phyloP scores from a whole-genome alignment of 441 rosid species.

The Jatropha multifida region DNA sequence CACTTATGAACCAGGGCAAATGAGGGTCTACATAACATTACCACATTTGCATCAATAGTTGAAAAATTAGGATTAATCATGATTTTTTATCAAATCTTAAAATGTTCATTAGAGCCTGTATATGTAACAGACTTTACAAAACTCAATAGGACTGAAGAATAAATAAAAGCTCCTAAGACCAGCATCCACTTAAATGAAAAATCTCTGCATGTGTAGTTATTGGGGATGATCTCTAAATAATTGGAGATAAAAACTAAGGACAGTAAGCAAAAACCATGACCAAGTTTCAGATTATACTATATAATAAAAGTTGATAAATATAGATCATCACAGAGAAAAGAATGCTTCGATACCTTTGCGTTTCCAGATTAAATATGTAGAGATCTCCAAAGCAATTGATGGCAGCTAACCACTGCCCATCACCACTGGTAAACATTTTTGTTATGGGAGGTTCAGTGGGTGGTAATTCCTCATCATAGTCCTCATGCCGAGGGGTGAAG shows the following conservation, averaged over 20 bases:
- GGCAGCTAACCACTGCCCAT: slow-evolving; percentile 95
- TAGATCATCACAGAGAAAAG: not conserved
- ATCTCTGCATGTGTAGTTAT: not conserved
- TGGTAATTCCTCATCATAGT: slow-evolving; percentile 41
- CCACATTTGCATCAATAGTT: not conserved
- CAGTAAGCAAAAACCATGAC: not conserved
- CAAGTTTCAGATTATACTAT: not conserved
- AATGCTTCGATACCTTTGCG: slow-evolving; percentile 52
- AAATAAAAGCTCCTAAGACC: not conserved
- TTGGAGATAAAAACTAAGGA: not conserved
- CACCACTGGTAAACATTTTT: slow-evolving; percentile 73
- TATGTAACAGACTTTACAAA: not conserved
- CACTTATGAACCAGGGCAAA: too few relatives aligned
- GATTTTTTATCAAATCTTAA: not conserved
- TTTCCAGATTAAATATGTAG: slow-evolving; percentile 76
- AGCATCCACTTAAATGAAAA: not conserved
- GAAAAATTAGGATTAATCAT: not conserved
- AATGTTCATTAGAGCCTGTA: not conserved
- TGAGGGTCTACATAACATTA: too few relatives aligned
- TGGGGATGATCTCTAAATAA: not conserved
- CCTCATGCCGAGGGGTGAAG: slow-evolving; percentile 60
- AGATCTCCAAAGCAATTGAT: slow-evolving; percentile 91
- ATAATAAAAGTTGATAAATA: not conserved
- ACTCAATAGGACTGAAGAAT: not conserved
- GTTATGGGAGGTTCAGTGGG: slow-evolving; percentile 86